Conservation (phyloP, 345 rosid species). For the Acer negundo region DNA sequence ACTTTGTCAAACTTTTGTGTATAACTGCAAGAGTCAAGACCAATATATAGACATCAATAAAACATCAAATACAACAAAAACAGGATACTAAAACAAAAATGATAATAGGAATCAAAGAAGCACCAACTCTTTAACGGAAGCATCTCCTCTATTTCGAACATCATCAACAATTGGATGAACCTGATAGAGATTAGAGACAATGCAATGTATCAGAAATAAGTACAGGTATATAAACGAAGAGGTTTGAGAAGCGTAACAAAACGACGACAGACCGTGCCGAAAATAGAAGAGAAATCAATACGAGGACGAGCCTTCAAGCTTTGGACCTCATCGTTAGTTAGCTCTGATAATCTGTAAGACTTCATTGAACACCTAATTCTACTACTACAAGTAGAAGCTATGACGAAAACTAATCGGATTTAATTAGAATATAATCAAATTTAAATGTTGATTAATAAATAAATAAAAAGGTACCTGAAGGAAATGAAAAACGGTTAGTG, state of each 20-base stretch:
- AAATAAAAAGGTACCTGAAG: constrained; percentile 7
- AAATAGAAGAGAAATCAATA: constrained; percentile 84
- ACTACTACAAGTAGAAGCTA: constrained; percentile 29
- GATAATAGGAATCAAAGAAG: constrained; percentile 13
- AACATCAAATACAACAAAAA: neutral
- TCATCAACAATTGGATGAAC: constrained; percentile 82
- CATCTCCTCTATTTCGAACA: constrained; percentile 72
- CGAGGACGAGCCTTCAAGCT: constrained; percentile 75
- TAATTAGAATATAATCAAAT: neutral
- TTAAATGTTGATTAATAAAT: neutral
- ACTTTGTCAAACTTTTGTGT: constrained; percentile 87
- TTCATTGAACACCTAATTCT: constrained; percentile 64
- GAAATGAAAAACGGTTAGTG: neutral
- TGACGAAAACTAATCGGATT: neutral
- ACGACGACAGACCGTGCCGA: constrained; percentile 42
- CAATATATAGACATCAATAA: constrained; percentile 1
- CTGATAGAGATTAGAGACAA: constrained; percentile 27
- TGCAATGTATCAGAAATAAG: neutral
- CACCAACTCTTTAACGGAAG: constrained; percentile 78
- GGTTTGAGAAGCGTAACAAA: neutral
- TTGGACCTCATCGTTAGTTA: constrained; percentile 51
- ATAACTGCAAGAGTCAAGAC: constrained; percentile 43
- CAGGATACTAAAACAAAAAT: neutral
- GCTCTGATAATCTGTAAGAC: constrained; percentile 71
- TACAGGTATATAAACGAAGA: neutral